Conservation (phyloP, 805 yeast genomes). For the Pichia cabralensis region DNA sequence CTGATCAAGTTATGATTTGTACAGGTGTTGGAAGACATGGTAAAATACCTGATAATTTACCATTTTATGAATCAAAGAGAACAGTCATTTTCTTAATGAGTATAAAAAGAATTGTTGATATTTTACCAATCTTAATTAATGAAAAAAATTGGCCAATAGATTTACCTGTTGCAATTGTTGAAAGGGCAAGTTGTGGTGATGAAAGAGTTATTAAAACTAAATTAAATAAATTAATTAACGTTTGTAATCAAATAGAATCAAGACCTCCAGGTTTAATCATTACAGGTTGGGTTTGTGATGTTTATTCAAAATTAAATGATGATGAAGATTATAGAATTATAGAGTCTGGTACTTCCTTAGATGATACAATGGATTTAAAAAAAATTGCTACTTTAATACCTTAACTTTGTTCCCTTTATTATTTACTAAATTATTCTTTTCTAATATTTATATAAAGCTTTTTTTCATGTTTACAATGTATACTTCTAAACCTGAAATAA, state of each 20-base stretch:
- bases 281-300: slow-evolving; percentile 64
- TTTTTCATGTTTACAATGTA: too few species aligned
- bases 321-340: slow-evolving; percentile 17
- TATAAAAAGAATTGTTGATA: slow-evolving; percentile 59
- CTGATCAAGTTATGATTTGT: slow-evolving; percentile 87
- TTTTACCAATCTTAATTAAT: slow-evolving; percentile 34
- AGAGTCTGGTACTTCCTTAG: slow-evolving; percentile 12
- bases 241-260: slow-evolving; percentile 68
- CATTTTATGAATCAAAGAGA: slow-evolving; percentile 60
- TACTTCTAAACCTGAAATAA: too few species aligned
- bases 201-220: slow-evolving; percentile 77
- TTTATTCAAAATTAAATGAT: slow-evolving; percentile 14
- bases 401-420: too few species aligned
- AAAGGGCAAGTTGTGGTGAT: slow-evolving; percentile 89
- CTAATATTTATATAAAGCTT: too few species aligned
- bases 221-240: slow-evolving; percentile 55
- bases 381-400: slow-evolving; percentile 9
- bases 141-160: slow-evolving; percentile 55
- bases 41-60: slow-evolving; percentile 56
- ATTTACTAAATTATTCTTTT: too few species aligned
- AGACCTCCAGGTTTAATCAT: slow-evolving; percentile 90
- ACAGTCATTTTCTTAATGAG: slow-evolving; percentile 90
- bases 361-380: slow-evolving; percentile 7
- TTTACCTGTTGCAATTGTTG: slow-evolving; percentile 77
- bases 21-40: slow-evolving; percentile 94